Conservation (phyloP, 2,329 filamentous ascomycete species). For the Catunica adiposa region DNA sequence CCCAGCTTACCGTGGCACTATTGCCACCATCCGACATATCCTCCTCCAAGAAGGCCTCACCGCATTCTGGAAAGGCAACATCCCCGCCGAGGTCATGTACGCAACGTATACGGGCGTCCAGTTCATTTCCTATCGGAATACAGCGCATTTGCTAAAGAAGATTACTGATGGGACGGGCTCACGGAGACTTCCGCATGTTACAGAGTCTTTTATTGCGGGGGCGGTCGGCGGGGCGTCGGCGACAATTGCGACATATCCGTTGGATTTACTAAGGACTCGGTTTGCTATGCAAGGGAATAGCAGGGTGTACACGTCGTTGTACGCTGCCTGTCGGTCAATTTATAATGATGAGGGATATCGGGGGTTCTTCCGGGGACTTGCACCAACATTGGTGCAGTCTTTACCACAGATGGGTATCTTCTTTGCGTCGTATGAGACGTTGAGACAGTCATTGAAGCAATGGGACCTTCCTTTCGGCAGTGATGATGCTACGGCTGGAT, state of each 20-base stretch:
- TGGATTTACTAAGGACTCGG: constrained; percentile 81
- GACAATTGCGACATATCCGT: constrained; percentile 73
- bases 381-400: constrained; percentile 70
- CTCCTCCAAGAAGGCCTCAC: constrained; percentile 65
- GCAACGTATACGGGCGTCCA: constrained; percentile 78
- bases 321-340: constrained; percentile 56
- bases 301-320: constrained; percentile 60
- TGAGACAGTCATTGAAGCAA: constrained; percentile 42
- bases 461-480: constrained; percentile 52
- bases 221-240: constrained; percentile 68
- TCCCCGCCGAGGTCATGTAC: constrained; percentile 89
- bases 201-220: constrained; percentile 68
- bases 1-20: constrained; percentile 52
- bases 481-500: constrained; percentile 68
- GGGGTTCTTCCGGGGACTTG: constrained; percentile 80
- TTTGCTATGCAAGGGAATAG: constrained; percentile 87
- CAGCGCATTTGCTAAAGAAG: constrained; percentile 48
- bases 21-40: constrained; percentile 62
- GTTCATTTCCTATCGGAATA: constrained; percentile 72
- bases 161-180: constrained; percentile 22
- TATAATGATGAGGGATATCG: constrained; percentile 51
- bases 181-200: constrained; percentile 41
- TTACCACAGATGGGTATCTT: constrained; percentile 96
- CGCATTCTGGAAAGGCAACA: constrained; percentile 92
- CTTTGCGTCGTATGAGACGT: constrained; percentile 72